These are phyloP conservation scores for Aspergillus fructus DNA, from an alignment of 2,329 filamentous ascomycete species.

Conservation along the genomic window DNA sequence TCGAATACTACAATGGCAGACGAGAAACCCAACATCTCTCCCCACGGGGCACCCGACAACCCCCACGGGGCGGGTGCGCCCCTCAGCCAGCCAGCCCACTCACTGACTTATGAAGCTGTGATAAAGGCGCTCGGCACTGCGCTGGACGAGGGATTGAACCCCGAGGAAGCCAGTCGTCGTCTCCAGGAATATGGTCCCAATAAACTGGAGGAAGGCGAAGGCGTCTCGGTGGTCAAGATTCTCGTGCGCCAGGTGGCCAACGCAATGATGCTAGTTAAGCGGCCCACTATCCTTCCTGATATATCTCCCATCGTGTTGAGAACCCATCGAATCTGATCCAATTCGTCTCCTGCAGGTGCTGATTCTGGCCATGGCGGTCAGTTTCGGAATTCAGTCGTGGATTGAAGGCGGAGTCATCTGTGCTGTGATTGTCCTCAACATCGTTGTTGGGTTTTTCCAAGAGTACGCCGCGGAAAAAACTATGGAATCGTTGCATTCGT, in stretches of 20 bases:
- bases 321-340: conserved; percentile 7
- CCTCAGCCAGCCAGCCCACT: conserved; percentile 57
- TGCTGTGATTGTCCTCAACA: conserved; percentile 59
- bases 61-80: too few species aligned
- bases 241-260: conserved; percentile 66
- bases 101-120: conserved; percentile 54
- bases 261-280: conserved; percentile 64
- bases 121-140: conserved; percentile 57
- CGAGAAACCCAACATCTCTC: too few species aligned
- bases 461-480: conserved; percentile 63
- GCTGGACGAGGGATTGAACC: conserved; percentile 57
- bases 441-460: conserved; percentile 60
- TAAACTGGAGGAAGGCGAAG: conserved; percentile 63
- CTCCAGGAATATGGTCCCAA: conserved; percentile 61
- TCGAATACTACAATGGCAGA: too few species aligned
- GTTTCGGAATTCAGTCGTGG: conserved; percentile 57
- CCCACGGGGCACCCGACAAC: too few species aligned
- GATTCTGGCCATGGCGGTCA: conserved; percentile 70
- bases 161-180: conserved; percentile 55
- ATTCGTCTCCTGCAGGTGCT: conserved; percentile 57
- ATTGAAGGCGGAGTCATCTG: conserved; percentile 61
- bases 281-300: conserved; percentile 11
- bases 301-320: background rate
- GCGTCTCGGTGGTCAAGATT: conserved; percentile 69
- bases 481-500: conserved; percentile 57